phyloP scores from a whole-genome alignment of 139 green algal genomes.

The Spirogloea muscicola region DNA sequence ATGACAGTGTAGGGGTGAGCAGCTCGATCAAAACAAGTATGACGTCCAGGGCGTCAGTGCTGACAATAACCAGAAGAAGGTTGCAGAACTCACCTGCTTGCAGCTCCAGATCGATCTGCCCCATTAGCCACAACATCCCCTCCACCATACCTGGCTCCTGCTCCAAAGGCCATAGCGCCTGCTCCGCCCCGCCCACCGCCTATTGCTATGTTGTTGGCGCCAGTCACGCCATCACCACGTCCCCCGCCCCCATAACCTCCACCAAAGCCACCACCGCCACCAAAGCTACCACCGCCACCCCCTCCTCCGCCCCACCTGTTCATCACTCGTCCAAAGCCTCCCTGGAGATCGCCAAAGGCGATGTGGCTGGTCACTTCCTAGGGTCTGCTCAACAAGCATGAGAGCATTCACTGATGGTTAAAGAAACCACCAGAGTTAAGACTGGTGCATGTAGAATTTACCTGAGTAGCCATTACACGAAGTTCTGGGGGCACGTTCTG shows the following conservation, averaged over 20 bases:
- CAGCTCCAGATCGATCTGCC: too few relatives aligned
- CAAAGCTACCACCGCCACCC: constrained; percentile 2
- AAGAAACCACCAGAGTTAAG: background rate
- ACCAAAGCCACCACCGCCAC: background rate
- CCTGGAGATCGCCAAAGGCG: too few relatives aligned
- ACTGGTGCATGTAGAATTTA: background rate
- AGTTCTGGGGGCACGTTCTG: constrained; percentile 43
- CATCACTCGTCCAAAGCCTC: constrained; percentile 9
- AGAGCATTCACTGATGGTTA: background rate
- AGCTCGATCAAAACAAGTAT: background rate
- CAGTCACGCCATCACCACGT: background rate
- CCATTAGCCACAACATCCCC: background rate
- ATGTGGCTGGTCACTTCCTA: background rate
- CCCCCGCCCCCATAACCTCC: constrained; percentile 22
- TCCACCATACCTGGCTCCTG: background rate
- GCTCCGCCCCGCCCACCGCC: background rate
- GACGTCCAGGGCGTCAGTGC: too few relatives aligned
- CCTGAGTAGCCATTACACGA: constrained; percentile 1
- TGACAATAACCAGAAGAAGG: too few relatives aligned
- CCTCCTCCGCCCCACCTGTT: constrained; percentile 30
- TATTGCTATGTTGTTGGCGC: background rate
- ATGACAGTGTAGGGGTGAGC: background rate
- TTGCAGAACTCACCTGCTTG: too few relatives aligned
- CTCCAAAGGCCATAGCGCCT: constrained; percentile 6
- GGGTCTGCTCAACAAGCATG: background rate